Percentiles rank a stretch among this genome's conserved stretches.
Evolutionary conservation across 2,329 filamentous ascomycete species (phyloP).

Genomic region (Grosmannia penicillata): DNA sequence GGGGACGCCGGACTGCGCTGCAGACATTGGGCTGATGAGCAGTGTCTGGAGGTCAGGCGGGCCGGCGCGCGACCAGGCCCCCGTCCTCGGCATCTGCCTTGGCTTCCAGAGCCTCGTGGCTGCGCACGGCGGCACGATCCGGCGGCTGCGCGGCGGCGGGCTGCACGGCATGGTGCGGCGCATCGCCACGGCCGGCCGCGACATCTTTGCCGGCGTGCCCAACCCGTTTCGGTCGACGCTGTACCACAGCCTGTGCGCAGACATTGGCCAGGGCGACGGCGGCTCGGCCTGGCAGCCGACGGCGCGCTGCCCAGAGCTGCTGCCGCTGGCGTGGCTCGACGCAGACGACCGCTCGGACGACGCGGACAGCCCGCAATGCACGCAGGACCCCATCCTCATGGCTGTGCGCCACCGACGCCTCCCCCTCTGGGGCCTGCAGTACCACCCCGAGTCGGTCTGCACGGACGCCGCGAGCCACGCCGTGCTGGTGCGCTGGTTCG

Average conservation of each 20-base stretch:
- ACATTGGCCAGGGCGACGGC: conserved; percentile 33
- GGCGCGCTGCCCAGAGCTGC: conserved; percentile 22
- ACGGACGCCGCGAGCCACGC: conserved; percentile 52
- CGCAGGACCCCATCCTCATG: conserved; percentile 52
- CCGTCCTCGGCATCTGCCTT: conserved; percentile 74
- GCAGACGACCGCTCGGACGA: conserved; percentile 25
- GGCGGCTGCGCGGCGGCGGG: conserved; percentile 48
- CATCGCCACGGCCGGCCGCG: conserved; percentile 19
- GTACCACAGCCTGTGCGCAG: conserved; percentile 53
- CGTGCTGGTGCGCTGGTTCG: conserved; percentile 66
- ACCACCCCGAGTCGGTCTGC: conserved; percentile 81
- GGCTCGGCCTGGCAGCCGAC: conserved; percentile 18
- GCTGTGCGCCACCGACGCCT: conserved; percentile 50
- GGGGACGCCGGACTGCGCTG: conserved; percentile 54
- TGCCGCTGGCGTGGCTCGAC: conserved; percentile 49
- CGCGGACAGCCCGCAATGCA: no score
- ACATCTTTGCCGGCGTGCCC: conserved; percentile 51
- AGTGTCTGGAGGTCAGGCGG: conserved; percentile 51
- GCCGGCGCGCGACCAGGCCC: no score
- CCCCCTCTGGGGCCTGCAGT: conserved; percentile 80
- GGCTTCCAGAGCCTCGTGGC: conserved; percentile 71
- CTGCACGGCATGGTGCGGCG: conserved; percentile 68
- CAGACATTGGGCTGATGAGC: conserved; percentile 73
- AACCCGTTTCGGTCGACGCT: conserved; percentile 51
- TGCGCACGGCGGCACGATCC: conserved; percentile 47